Conservation (phyloP, 495 filamentous ascomycete genomes). For the Baudoinia panamericana region DNA sequence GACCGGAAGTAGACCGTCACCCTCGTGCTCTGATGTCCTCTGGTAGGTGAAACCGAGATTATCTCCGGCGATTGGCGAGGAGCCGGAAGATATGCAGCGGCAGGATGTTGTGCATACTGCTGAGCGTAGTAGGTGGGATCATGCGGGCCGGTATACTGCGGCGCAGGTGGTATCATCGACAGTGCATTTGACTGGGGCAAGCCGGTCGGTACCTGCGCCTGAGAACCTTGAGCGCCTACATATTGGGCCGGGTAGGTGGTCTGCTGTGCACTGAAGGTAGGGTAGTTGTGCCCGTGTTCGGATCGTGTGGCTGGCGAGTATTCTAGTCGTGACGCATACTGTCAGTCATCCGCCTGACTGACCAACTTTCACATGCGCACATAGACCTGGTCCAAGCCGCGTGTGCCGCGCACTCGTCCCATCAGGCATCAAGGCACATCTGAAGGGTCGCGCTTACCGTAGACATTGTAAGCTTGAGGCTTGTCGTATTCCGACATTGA, state of each 20-base stretch:
- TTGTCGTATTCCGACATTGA: slow-evolving; percentile 48
- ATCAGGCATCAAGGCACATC: slow-evolving; percentile 13
- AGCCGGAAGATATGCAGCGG: slow-evolving; percentile 40
- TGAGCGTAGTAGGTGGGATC: slow-evolving; percentile 33
- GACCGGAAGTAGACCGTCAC: slow-evolving; percentile 61
- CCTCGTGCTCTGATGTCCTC: slow-evolving; percentile 54
- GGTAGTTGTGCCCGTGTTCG: slow-evolving; percentile 28
- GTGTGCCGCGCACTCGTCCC: slow-evolving; percentile 3
- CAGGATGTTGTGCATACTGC: slow-evolving; percentile 31
- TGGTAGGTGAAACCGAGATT: slow-evolving; percentile 50
- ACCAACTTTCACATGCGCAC: slow-evolving; percentile 14
- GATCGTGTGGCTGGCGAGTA: slow-evolving; percentile 30
- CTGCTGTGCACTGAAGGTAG: slow-evolving; percentile 26
- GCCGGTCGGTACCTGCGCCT: slow-evolving; percentile 28
- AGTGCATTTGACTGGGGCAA: slow-evolving; percentile 19
- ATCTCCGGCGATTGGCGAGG: slow-evolving; percentile 45
- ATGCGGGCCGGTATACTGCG: slow-evolving; percentile 27
- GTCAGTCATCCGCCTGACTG: slow-evolving; percentile 18
- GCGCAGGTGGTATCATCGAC: slow-evolving; percentile 23
- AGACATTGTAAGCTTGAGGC: slow-evolving; percentile 31
- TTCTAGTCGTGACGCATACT: slow-evolving; percentile 19
- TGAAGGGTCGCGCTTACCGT: slow-evolving; percentile 32
- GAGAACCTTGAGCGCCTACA: slow-evolving; percentile 24
- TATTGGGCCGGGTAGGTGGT: slow-evolving; percentile 25
- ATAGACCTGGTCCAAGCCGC: background rate